Evolutionary conservation across 2,329 filamentous ascomycete genomes (phyloP), one percentile per base, ranked within the genome.

Genomic region (Coniella vitis): DNA sequence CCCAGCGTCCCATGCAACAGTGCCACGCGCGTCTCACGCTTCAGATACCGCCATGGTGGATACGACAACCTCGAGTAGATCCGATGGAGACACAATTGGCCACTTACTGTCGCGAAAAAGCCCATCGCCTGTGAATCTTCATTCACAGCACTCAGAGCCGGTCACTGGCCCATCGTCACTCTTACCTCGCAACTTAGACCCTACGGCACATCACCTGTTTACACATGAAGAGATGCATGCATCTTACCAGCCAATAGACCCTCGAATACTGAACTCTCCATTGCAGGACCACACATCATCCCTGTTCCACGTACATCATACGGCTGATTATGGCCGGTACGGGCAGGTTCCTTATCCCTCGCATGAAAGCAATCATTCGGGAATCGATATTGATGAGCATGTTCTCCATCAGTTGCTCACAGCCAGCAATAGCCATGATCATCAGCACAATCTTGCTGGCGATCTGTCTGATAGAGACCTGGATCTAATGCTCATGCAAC

Each of bases 191-290:
- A 62, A 51, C 56, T 65, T 58, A 52, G 38, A 37, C 14, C 35
- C 58, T 60, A 41, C 59, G 61, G 41, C 51, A 56, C 21, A 58
- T 56, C 29, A 52, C 52, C 51, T 49, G 51, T 41, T 55, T 56
- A 22, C 53, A 56, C 36, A 56, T 55, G 51, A 57, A 52, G 34
- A 54, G 56, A 51, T 58, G 25, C 25, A 29, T 29, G 25, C 25
- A 10, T 63, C 71, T 22, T 76, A 75, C 58, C 74, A 78, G 46
- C 77, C 76, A 21, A 79, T 81, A 60, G 76, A 81, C 58, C 76
- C 77, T n/a, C 75, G 76, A 55, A 79, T 80, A 47, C 79, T 79
- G 56, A 72, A 67, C 39, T 70, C 73, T 45, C 57, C 65, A 1
- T 55, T 61, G 57, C 20, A 59, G 62, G 34, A 58, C 61, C 22